Evolutionary conservation across 108 stramenopile genomes (phyloP).

Genomic region (Cylindrotheca closterium): DNA sequence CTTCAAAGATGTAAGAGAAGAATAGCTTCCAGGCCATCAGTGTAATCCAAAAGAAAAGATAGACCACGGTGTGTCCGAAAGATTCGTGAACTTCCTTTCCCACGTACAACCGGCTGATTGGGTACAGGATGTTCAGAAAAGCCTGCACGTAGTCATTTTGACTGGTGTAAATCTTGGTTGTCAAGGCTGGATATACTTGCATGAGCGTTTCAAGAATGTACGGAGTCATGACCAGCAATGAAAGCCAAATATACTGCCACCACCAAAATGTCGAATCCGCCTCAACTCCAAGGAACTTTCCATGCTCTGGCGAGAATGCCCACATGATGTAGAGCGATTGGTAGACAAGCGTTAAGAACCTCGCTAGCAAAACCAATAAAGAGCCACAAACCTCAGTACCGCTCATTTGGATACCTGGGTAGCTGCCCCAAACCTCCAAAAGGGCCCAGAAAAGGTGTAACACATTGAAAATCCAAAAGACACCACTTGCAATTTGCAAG

Average conservation of each 20-base stretch:
- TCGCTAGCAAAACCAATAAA: conserved; percentile 77
- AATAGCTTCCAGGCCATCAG: conserved; percentile 91
- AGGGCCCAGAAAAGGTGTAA: conserved; percentile 83
- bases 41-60: conserved; percentile 89
- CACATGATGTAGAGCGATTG: conserved; percentile 93
- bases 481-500: conserved; percentile 89
- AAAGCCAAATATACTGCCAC: conserved; percentile 98
- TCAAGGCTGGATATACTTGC: conserved; percentile 73
- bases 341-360: conserved; percentile 90
- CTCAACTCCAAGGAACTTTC: conserved; percentile 76
- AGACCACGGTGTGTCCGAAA: conserved; percentile 67
- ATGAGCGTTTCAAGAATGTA: conserved; percentile 77
- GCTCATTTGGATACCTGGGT: conserved; percentile 88
- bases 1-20: conserved; percentile 95
- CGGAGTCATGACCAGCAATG: conserved; percentile 83
- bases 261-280: conserved; percentile 92
- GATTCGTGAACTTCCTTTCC: conserved; percentile 94
- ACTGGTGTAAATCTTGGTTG: conserved; percentile 77
- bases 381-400: conserved; percentile 91
- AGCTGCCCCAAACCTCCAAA: conserved; percentile 92
- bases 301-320: conserved; percentile 83
- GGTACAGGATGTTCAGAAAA: conserved; percentile 88
- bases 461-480: conserved; percentile 92
- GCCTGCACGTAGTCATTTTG: conserved; percentile 87
- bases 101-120: conserved; percentile 87